Conservation (phyloP, 495 filamentous ascomycete genomes). For the Hypomontagnella monticulosa region DNA sequence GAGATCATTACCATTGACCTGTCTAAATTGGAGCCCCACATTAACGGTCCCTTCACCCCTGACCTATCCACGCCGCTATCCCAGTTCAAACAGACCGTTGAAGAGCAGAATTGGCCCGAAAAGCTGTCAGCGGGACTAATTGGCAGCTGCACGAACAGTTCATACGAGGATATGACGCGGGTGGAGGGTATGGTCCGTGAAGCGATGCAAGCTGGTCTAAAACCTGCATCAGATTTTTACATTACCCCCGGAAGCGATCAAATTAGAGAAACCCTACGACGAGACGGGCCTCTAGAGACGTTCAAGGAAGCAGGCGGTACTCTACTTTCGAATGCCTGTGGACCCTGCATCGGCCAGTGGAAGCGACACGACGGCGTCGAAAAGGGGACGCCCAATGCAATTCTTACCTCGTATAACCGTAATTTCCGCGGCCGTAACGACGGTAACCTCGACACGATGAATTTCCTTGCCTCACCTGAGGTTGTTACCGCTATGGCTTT, state of each 20-base stretch:
- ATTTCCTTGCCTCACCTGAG: slow-evolving; percentile 96
- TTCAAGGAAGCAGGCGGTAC: slow-evolving; percentile 89
- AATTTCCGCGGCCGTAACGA: slow-evolving; percentile 98
- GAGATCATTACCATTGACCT: slow-evolving; percentile 92
- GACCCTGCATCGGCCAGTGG: slow-evolving; percentile 96
- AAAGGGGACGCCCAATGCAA: slow-evolving; percentile 91
- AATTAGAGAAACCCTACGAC: slow-evolving; percentile 90
- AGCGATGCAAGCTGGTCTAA: slow-evolving; percentile 83
- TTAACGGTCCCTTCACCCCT: slow-evolving; percentile 97
- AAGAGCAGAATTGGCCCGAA: slow-evolving; percentile 87
- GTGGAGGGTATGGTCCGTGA: slow-evolving; percentile 92
- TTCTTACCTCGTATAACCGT: slow-evolving; percentile 96
- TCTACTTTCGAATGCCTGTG: slow-evolving; percentile 94
- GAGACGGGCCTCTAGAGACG: slow-evolving; percentile 83
- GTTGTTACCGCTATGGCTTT: slow-evolving; percentile 96
- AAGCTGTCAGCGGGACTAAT: slow-evolving; percentile 92
- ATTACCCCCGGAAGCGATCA: slow-evolving; percentile 97
- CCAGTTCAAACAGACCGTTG: slow-evolving; percentile 81
- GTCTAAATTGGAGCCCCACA: slow-evolving; percentile 89
- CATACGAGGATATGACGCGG: slow-evolving; percentile 97
- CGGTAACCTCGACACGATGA: slow-evolving; percentile 95
- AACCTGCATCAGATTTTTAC: slow-evolving; percentile 91
- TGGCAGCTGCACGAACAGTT: slow-evolving; percentile 98
- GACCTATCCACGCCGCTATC: slow-evolving; percentile 93
- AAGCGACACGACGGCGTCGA: slow-evolving; percentile 83